These are phyloP conservation scores for Boletus coccyginus DNA, from an alignment of 768 basidiomycete species.

Conservation along the genomic window DNA sequence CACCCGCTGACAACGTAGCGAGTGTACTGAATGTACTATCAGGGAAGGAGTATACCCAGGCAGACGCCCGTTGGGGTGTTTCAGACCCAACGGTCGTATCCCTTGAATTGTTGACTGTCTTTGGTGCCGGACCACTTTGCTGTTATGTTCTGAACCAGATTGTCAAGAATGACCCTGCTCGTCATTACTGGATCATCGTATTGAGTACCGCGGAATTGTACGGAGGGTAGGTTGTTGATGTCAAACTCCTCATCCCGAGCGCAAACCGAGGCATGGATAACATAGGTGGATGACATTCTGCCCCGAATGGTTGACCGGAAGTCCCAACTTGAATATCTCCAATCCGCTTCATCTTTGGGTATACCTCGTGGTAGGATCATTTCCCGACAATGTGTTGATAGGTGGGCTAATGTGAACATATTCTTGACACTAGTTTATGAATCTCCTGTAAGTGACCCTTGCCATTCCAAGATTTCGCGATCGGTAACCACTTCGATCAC, in stretches of 20 bases:
- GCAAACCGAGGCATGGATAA: not conserved
- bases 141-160: slow-evolving; percentile 70
- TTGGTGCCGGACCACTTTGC: slow-evolving; percentile 69
- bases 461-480: not conserved
- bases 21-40: not conserved
- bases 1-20: not conserved
- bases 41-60: slow-evolving; percentile 83
- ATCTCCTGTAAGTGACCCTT: slow-evolving; percentile 55
- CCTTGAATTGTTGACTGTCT: slow-evolving; percentile 79
- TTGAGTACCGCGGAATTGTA: slow-evolving; percentile 75
- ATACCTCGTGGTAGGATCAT: slow-evolving; percentile 66
- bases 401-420: not conserved
- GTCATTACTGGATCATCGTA: slow-evolving; percentile 69
- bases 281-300: slow-evolving; percentile 84
- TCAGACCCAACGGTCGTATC: slow-evolving; percentile 79
- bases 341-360: slow-evolving; percentile 76
- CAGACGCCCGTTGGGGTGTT: slow-evolving; percentile 79
- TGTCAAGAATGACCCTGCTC: slow-evolving; percentile 57
- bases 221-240: slow-evolving; percentile 56
- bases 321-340: slow-evolving; percentile 66
- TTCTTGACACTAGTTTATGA: slow-evolving; percentile 63
- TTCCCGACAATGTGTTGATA: not conserved
- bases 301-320: slow-evolving; percentile 81
- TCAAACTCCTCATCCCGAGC: not conserved
- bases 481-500: slow-evolving; percentile 5